Base-by-base conservation (phyloP, 129 eudicot species). In the Arctium minus region DNA sequence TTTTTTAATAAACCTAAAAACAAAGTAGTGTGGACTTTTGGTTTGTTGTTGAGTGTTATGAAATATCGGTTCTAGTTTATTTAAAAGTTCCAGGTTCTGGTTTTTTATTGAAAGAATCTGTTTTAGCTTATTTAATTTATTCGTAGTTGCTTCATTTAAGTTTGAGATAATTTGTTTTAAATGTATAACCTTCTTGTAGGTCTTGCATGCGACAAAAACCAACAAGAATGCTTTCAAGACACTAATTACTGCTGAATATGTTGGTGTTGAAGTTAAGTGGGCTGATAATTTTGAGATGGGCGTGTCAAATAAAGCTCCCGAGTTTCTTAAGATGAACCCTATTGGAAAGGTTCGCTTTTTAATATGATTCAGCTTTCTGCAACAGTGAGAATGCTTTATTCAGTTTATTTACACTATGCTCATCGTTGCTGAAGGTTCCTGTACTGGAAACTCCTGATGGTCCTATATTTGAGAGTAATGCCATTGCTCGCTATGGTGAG, bases 361-460 rank as follows among this genome's bases (percentile, higher is more conserved):
- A 37, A 48, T 76, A 46, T 13, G 32, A 3, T 46, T 2, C 29
- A 39, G 27, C 29, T 29, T 30, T 76, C 3, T 3, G 42, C 31
- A 9, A 48, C 0, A 6, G 12, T n/a, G 22, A 17, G 13, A 32
- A 12, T 12, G 18, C 18, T 48, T 22, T 48, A 30, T 79, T 79
- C 13, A 31, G 18, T 12, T n/a, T 37, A 44, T 9, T 17, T 72
- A 70, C 73, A 32, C 12, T 3, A 69, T 6, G 3, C 65, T 3
- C 27, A 40, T 6, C 62, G 6, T 86, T 48, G 36, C 5, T 73
- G 5, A 76, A 95, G 98, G 89, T 96, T 77, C 98, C 99, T 73
- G 98, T 93, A 48, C 89, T 96, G 42, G 95, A 93, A 85, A 96
- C 98, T 53, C 94, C 95, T 68, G 93, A 93, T 64, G 99, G 99